Conservation (phyloP, 108 stramenopile species). For the Aurantiochytrium sp. region DNA sequence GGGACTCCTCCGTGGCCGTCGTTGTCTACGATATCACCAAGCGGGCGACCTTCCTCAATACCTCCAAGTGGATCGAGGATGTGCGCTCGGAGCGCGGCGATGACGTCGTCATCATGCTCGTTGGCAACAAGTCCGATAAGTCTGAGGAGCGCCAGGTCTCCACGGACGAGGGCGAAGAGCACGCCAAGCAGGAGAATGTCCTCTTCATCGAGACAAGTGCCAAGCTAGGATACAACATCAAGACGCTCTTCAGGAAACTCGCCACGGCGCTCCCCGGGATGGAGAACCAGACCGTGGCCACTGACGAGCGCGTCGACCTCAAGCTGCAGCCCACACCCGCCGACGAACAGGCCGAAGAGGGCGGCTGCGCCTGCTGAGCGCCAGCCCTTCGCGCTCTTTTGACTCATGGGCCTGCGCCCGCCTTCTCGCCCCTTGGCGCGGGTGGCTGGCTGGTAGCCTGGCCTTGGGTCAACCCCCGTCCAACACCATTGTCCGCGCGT, state of each 20-base stretch:
- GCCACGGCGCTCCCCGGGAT: constrained; percentile 91
- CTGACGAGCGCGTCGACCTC: constrained; percentile 19
- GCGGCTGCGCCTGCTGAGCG: background rate
- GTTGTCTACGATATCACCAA: constrained; percentile 97
- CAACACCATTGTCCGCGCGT: no score
- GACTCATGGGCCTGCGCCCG: no score
- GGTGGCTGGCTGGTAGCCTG: no score
- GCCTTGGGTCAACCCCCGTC: no score
- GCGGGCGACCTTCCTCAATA: constrained; percentile 88
- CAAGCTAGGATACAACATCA: constrained; percentile 96
- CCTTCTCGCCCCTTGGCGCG: no score
- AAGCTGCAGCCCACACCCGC: constrained; percentile 19
- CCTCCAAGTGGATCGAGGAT: constrained; percentile 97
- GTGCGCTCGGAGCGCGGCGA: constrained; percentile 92
- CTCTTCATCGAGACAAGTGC: constrained; percentile 98
- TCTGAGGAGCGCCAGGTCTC: constrained; percentile 85
- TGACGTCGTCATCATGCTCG: constrained; percentile 95
- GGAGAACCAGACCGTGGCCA: constrained; percentile 39
- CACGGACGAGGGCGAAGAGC: constrained; percentile 91
- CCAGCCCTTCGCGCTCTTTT: no score
- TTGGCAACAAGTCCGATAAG: constrained; percentile 98
- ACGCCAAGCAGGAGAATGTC: constrained; percentile 81
- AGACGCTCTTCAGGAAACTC: constrained; percentile 90
- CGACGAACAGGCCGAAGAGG: background rate
- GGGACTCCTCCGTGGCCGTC: constrained; percentile 94